These are phyloP conservation scores for Diophrys sp. DNA, from an alignment of 73 alveolate genomes.

Conservation along the genomic window DNA sequence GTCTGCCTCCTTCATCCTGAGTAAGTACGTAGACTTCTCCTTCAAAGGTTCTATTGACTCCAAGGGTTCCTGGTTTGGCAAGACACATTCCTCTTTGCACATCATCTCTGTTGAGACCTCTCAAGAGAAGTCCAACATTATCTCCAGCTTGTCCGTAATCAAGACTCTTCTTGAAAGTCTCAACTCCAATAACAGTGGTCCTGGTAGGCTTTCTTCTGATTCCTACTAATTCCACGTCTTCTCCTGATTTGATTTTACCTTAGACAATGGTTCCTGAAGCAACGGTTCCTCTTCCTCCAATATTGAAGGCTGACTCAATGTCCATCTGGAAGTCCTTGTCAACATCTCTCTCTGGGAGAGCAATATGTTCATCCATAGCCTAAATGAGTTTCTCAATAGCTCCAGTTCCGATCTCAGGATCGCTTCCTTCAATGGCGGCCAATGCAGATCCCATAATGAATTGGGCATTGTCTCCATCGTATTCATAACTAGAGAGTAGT, in stretches of 20 bases:
- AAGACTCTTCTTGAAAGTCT: constrained; percentile 87
- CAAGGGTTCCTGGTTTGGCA: constrained; percentile 65
- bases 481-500: constrained; percentile 72
- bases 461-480: constrained; percentile 73
- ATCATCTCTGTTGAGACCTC: constrained; percentile 75
- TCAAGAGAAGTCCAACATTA: constrained; percentile 90
- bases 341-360: constrained; percentile 63
- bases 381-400: constrained; percentile 62
- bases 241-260: constrained; percentile 83
- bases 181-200: constrained; percentile 84
- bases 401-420: constrained; percentile 69
- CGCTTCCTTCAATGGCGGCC: constrained; percentile 66
- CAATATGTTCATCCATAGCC: constrained; percentile 63
- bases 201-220: constrained; percentile 75
- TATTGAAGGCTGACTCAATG: constrained; percentile 67
- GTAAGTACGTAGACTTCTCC: constrained; percentile 82
- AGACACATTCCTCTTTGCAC: constrained; percentile 66
- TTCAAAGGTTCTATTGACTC: constrained; percentile 65
- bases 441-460: constrained; percentile 81
- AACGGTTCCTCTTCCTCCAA: constrained; percentile 95
- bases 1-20: constrained; percentile 96
- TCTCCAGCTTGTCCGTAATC: constrained; percentile 95
- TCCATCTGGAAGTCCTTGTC: constrained; percentile 83
- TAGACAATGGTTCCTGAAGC: constrained; percentile 92
- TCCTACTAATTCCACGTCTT: constrained; percentile 87